Evolutionary conservation across 164 flowering plant species (phyloP), one percentile per base, ranked within the genome.

Genomic region (Platanus orientalis): DNA sequence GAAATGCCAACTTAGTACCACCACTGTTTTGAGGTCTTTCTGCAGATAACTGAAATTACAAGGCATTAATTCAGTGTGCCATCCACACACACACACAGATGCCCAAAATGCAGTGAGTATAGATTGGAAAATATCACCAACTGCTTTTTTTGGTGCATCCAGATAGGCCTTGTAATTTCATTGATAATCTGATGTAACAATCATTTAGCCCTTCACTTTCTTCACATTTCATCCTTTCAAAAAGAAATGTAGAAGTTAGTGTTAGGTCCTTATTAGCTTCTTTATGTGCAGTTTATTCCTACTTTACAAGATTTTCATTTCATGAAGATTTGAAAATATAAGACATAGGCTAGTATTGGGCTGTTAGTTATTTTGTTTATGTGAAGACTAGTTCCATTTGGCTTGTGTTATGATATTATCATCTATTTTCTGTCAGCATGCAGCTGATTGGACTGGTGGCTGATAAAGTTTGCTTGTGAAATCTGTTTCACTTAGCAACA

Each of bases 401-500:
- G 58, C 21, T 55, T 58, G 21, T 10, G n/a, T n/a, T n/a, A n/a
- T n/a, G n/a, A n/a, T 17, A 24, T 16, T 32, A 39, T 4, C 9
- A 16, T 10, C 20, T 52, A 45, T 62, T 39, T 9, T 6, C 34
- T 36, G 13, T 16, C n/a, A 12, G 36, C 16, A n/a, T 32, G 3
- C 13, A 27, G 12, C 12, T 30, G 2, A 57, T 65, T 14, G 24
- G 20, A 3, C n/a, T 14, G 45, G 30, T 60, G 23, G 53, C n/a
- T n/a, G n/a, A 34, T 25, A n/a, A 42, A 32, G n/a, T 25, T 51
- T 58, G 36, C 20, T 24, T 4, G 13, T 29, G 20, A 12, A 30
- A 19, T 44, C 17, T 60, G 21, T 59, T 54, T 24, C 34, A 56
- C 53, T 60, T 49, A 47, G 25, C 51, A 61, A n/a, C 7, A 63